Evolutionary conservation across 2,329 filamentous ascomycete genomes (phyloP).

Genomic region (Sclerotiophoma versabilis): DNA sequence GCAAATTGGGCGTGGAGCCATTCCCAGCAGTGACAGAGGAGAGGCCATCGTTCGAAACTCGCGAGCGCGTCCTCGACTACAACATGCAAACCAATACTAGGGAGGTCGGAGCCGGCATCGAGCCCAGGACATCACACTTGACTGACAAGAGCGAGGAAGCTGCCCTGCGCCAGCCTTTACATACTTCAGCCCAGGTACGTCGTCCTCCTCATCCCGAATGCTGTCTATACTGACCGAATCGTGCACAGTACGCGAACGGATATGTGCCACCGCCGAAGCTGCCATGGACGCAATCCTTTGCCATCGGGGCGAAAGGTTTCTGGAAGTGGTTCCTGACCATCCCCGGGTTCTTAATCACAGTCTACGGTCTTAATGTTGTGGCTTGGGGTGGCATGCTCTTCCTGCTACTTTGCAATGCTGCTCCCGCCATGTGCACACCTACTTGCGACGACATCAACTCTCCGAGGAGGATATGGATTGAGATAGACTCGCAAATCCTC

Average conservation of each 20-base stretch:
- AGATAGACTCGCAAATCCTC: slow-evolving; percentile 82
- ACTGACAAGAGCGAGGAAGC: slow-evolving; percentile 24
- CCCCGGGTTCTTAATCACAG: slow-evolving; percentile 75
- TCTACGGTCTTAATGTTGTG: slow-evolving; percentile 83
- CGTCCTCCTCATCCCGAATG: too few species aligned
- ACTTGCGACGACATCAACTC: slow-evolving; percentile 78
- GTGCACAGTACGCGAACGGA: slow-evolving; percentile 46
- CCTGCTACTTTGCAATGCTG: slow-evolving; percentile 77
- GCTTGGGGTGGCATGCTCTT: slow-evolving; percentile 95
- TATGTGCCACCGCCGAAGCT: slow-evolving; percentile 55
- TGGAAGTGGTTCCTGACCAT: slow-evolving; percentile 78
- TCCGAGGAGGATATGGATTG: slow-evolving; percentile 82
- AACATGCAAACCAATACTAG: slow-evolving; percentile 19
- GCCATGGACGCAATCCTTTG: slow-evolving; percentile 65
- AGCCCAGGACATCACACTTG: slow-evolving; percentile 27
- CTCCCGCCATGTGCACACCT: slow-evolving; percentile 74
- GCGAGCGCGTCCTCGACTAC: slow-evolving; percentile 2
- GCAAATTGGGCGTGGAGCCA: slow-evolving; percentile 29
- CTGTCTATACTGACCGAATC: slow-evolving; percentile 10
- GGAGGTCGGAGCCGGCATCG: slow-evolving; percentile 7
- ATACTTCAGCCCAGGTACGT: slow-evolving; percentile 29
- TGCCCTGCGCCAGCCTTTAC: slow-evolving; percentile 21
- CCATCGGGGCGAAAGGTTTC: slow-evolving; percentile 66
- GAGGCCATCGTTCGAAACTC: slow-evolving; percentile 14
- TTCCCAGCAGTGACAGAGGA: slow-evolving; percentile 44